Evolutionary conservation across 257 asterid genomes (phyloP).

Genomic region (Salvia splendens): DNA sequence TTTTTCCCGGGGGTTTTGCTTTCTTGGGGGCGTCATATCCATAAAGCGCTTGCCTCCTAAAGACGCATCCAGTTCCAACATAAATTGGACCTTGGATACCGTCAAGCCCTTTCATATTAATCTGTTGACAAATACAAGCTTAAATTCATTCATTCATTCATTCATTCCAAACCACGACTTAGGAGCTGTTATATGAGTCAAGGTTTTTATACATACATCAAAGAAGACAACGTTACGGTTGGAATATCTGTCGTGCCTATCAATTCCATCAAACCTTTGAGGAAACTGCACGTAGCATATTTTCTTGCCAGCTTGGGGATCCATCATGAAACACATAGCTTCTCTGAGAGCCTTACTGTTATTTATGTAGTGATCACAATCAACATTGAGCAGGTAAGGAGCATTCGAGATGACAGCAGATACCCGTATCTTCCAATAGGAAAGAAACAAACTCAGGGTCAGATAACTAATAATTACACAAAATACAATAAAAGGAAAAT

Average conservation of each 20-base stretch:
- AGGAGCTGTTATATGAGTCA: neutral
- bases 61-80: slow-evolving; percentile 96
- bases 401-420: slow-evolving; percentile 97
- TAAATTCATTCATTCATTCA: slow-evolving; percentile 22
- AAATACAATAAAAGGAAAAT: slow-evolving; percentile 9
- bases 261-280: slow-evolving; percentile 95
- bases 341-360: slow-evolving; percentile 96
- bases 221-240: slow-evolving; percentile 94
- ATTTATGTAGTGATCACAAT: slow-evolving; percentile 96
- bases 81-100: slow-evolving; percentile 99
- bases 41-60: slow-evolving; percentile 91
- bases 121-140: slow-evolving; percentile 43
- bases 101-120: slow-evolving; percentile 97
- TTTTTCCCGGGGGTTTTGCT: slow-evolving; percentile 82
- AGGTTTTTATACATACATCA: slow-evolving; percentile 56
- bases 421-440: slow-evolving; percentile 67
- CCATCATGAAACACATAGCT: slow-evolving; percentile 99
- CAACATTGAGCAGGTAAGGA: slow-evolving; percentile 90
- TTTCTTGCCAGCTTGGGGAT: slow-evolving; percentile 95
- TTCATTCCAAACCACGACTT: slow-evolving; percentile 4
- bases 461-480: slow-evolving; percentile 11
- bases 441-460: neutral
- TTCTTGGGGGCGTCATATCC: slow-evolving; percentile 95
- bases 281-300: slow-evolving; percentile 98
- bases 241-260: slow-evolving; percentile 91